Conservation (phyloP, 73 alveolate genomes). For the Uronychia binucleata region DNA sequence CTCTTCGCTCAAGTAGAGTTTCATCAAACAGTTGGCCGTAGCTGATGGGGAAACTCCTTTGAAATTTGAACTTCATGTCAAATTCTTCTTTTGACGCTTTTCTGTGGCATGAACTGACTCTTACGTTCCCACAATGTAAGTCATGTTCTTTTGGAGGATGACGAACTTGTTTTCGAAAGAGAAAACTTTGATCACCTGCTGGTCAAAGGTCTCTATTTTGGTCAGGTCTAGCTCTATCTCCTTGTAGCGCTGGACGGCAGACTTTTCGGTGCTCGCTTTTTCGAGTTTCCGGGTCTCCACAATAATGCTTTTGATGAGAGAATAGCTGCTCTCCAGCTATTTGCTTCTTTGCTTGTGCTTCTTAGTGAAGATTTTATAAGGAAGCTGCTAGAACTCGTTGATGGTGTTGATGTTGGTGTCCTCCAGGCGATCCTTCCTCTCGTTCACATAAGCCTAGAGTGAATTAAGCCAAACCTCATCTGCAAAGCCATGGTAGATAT, state of each 20-base stretch:
- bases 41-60: neutral
- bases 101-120: neutral
- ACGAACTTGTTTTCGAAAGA: neutral
- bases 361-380: slow-evolving; percentile 1
- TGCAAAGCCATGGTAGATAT: slow-evolving; percentile 11
- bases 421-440: neutral
- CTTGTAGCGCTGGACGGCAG: neutral
- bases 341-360: neutral
- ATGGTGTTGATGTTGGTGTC: neutral
- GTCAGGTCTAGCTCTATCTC: neutral
- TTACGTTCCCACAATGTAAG: neutral
- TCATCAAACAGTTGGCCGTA: neutral
- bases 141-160: neutral
- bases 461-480: neutral
- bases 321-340: neutral
- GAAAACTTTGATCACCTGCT: neutral
- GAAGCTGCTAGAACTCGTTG: slow-evolving; percentile 14
- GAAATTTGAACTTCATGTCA: neutral
- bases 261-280: no score
- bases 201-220: neutral
- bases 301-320: neutral
- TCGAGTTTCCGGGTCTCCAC: neutral
- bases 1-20: neutral
- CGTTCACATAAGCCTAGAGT: neutral
- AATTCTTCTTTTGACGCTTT: neutral